Evolutionary conservation across 306 rosid species (phyloP), one percentile per base, ranked within the genome.

Genomic region (Prunus fruticosa): DNA sequence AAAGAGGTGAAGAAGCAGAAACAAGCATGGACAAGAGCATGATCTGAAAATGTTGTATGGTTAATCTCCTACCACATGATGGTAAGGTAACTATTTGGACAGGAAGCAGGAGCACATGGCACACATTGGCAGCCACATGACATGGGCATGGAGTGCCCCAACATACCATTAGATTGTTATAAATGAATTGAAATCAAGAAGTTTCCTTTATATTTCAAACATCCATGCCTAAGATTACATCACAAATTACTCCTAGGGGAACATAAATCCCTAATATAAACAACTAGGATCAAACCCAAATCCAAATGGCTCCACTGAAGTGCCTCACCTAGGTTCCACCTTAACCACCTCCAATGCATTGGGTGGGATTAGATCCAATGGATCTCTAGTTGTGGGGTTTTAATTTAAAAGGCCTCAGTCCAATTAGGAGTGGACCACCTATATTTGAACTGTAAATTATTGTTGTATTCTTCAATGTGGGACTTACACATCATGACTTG

Each of bases 71-170:
- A 14, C 25, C 25, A 68, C 34, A 53, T 6, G 69, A 38, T 54
- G 23, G 72, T 9, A 27, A 62, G 11, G 23, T 18, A 3, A 28
- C 28, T 18, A 23, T 32, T 25, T 18, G 51, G 19, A 28, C 3
- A 43, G 43, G 73, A 69, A 47, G 27, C 75, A 66, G 38, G 53
- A 38, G 78, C 81, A 83, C 86, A 79, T 83, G 86, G 75, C 49
- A 66, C 66, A 57, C 58, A 67, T 70, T 20, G 64, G 58, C 3
- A 45, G 67, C 54, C 82, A 83, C 83, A 71, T 83, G 86, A 61
- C 74, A 43, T 46, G 1, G 15, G 62, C 20, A 57, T 51, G 60
- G 77, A 62, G 20, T 60, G 34, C 38, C 65, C 5, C 65, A 60
- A 11, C 34, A 60, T 22, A 60, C 4, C 65, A 25, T 60, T 12